Conservation (phyloP, 2,329 filamentous ascomycete genomes). For the Venturia asperata region DNA sequence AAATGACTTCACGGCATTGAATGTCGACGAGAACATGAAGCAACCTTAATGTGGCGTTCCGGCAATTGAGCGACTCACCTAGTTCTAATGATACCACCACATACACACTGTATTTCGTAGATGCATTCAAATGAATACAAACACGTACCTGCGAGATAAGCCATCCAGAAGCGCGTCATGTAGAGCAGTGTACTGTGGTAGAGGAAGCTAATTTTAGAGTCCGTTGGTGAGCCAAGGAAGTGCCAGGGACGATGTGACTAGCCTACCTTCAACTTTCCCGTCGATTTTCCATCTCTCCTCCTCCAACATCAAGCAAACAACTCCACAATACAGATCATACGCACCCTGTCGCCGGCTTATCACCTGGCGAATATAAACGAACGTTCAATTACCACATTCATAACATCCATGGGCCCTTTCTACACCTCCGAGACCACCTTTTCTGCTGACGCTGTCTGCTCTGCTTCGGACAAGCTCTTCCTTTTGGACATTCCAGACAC, state of each 20-base stretch:
- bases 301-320: neutral
- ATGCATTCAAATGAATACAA: neutral
- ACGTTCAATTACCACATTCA: neutral
- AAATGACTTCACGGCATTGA: neutral
- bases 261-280: neutral
- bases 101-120: conserved; percentile 6
- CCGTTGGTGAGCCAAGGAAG: neutral
- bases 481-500: conserved; percentile 3
- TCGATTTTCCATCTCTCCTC: neutral
- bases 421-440: conserved; percentile 2
- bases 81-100: conserved; percentile 4
- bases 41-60: neutral
- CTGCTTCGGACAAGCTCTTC: conserved; percentile 3
- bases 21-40: neutral
- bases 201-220: neutral
- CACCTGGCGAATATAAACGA: conserved; percentile 1
- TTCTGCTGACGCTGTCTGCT: conserved; percentile 13
- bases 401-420: conserved; percentile 14
- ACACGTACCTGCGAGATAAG: neutral
- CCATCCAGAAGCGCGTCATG: neutral
- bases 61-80: neutral
- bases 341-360: conserved; percentile 9
- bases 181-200: neutral
- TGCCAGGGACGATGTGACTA: neutral
- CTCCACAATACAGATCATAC: conserved; percentile 2